Conservation (phyloP, 495 filamentous ascomycete genomes). For the Bryoglossum gracile region DNA sequence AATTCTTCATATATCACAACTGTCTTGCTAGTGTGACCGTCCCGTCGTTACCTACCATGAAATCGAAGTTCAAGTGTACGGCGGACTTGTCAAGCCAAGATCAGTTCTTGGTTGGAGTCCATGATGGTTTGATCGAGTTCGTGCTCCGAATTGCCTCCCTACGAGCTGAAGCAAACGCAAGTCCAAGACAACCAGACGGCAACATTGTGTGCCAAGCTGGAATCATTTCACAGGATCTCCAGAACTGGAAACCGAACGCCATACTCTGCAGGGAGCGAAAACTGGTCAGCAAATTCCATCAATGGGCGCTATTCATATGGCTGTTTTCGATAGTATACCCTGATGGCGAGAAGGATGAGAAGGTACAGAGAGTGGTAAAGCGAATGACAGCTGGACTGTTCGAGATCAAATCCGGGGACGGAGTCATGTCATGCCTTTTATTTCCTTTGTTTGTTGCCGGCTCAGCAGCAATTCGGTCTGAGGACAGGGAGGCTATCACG, state of each 20-base stretch:
- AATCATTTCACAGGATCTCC: conserved; percentile 3
- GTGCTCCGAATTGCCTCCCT: conserved; percentile 11
- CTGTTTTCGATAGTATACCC: conserved; percentile 14
- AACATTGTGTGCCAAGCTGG: conserved; percentile 7
- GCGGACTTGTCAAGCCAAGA: neutral
- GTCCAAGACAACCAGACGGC: neutral
- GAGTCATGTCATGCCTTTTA: conserved; percentile 11
- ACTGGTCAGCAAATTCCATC: conserved; percentile 6
- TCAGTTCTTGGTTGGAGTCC: conserved; percentile 4
- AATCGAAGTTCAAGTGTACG: neutral
- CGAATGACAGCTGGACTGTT: neutral
- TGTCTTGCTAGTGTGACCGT: conserved; percentile 13
- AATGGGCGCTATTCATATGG: conserved; percentile 14
- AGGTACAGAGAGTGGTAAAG: conserved; percentile 5
- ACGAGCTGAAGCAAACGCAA: conserved; percentile 4
- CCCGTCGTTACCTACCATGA: neutral
- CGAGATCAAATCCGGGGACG: conserved; percentile 8
- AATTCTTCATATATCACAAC: conserved; percentile 19
- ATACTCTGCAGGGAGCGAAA: neutral
- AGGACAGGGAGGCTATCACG: conserved; percentile 7
- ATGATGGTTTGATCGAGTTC: conserved; percentile 11
- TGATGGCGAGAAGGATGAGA: neutral
- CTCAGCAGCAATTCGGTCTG: conserved; percentile 2
- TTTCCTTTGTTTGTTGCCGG: conserved; percentile 17
- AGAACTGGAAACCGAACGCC: conserved; percentile 5